Evolutionary conservation across 441 rosid species (phyloP).

Genomic region (Pelargonium myrrhifolium): DNA sequence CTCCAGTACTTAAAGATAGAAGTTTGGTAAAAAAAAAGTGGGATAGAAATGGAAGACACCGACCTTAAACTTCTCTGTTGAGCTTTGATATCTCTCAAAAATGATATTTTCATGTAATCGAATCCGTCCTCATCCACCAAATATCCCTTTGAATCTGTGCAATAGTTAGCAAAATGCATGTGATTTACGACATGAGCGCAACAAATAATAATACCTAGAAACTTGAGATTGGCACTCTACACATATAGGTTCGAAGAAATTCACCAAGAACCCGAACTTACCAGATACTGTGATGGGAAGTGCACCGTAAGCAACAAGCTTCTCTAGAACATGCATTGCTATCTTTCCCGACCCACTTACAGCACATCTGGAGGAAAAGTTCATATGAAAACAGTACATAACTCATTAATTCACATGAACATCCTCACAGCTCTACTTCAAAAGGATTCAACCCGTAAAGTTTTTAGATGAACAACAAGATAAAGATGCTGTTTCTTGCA

Average conservation of each 20-base stretch:
- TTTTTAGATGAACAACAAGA: neutral
- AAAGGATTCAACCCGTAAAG: neutral
- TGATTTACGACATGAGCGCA: slow-evolving; percentile 6
- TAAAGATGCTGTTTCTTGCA: neutral
- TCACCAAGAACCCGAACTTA: slow-evolving; percentile 22
- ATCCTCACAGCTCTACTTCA: neutral
- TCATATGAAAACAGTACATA: neutral
- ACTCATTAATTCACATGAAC: slow-evolving; percentile 9
- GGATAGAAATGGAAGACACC: slow-evolving; percentile 11
- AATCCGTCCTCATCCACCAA: slow-evolving; percentile 97
- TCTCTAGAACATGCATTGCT: slow-evolving; percentile 94
- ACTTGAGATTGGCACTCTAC: slow-evolving; percentile 6
- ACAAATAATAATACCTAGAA: neutral
- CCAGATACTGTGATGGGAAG: slow-evolving; percentile 90
- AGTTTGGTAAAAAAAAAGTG: slow-evolving; percentile 5
- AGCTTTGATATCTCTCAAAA: slow-evolving; percentile 87
- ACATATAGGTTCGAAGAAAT: slow-evolving; percentile 4
- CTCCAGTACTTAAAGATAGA: no score
- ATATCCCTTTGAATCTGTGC: slow-evolving; percentile 86
- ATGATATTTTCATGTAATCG: slow-evolving; percentile 87
- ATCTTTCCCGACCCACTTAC: slow-evolving; percentile 99
- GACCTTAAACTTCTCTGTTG: slow-evolving; percentile 97
- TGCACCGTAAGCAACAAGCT: slow-evolving; percentile 94
- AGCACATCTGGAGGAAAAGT: slow-evolving; percentile 56
- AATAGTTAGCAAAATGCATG: slow-evolving; percentile 21